Evolutionary conservation across 129 eudicot genomes (phyloP).

Genomic region (Deinandra increscens): DNA sequence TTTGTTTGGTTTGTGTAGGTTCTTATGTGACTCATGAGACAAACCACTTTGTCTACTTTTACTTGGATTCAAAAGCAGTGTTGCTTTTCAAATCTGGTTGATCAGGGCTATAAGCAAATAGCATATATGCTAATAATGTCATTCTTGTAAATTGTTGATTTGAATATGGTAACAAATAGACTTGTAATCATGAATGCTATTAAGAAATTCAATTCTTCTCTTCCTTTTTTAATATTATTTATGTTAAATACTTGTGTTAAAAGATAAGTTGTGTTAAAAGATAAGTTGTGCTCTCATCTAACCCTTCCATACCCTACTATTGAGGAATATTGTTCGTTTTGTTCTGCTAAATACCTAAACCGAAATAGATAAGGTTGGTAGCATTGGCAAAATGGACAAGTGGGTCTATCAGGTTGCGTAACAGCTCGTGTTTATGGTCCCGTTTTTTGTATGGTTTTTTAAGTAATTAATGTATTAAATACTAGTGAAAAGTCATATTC

Average conservation of each 20-base stretch:
- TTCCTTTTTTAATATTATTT: no score
- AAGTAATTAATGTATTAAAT: no score
- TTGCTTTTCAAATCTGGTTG: constrained; percentile 80
- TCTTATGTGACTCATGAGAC: constrained; percentile 91
- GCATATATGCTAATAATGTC: background rate
- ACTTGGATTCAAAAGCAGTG: constrained; percentile 77
- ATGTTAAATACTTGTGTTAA: no score
- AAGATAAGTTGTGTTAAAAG: no score
- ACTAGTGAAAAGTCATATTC: no score
- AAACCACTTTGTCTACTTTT: constrained; percentile 80
- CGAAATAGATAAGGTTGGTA: background rate
- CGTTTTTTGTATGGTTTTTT: no score
- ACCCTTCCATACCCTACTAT: no score
- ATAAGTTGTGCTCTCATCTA: no score
- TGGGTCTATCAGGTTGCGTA: no score
- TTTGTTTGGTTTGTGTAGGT: constrained; percentile 36
- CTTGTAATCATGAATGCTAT: background rate
- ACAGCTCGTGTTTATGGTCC: no score
- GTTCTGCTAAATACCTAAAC: background rate
- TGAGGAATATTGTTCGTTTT: no score
- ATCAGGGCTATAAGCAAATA: constrained; percentile 20
- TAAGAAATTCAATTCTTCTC: background rate
- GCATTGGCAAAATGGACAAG: background rate
- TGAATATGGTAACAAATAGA: background rate
- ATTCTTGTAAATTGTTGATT: background rate